Conservation (phyloP, 768 basidiomycete species). For the Boletus subcaerulescens region DNA sequence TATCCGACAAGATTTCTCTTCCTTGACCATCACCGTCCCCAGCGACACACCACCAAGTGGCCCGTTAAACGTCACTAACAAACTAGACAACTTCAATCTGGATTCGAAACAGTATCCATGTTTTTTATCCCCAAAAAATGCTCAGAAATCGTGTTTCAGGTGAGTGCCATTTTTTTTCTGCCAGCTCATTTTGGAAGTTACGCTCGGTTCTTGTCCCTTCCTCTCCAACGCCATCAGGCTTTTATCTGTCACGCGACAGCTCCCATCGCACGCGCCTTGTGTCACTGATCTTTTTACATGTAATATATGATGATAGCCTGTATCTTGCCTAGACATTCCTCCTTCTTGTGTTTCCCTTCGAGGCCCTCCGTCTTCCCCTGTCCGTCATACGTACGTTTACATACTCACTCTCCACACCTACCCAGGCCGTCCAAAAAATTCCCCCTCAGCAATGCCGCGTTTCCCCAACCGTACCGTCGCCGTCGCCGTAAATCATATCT, state of each 20-base stretch:
- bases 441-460: conserved; percentile 63
- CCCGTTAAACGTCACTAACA: conserved; percentile 13
- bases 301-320: conserved; percentile 33
- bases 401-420: conserved; percentile 17
- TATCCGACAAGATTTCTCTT: conserved; percentile 19
- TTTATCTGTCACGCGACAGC: conserved; percentile 37
- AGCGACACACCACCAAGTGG: conserved; percentile 30
- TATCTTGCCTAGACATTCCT: conserved; percentile 5
- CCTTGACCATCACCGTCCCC: conserved; percentile 32
- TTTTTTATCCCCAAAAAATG: conserved; percentile 36
- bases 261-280: conserved; percentile 28
- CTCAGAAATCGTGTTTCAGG: conserved; percentile 36
- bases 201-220: conserved; percentile 15
- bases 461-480: conserved; percentile 67
- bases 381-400: conserved; percentile 22
- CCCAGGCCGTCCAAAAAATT: conserved; percentile 45
- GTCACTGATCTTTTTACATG: conserved; percentile 38
- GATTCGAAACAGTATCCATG: conserved; percentile 34
- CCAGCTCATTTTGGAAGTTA: conserved; percentile 24
- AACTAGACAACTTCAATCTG: conserved; percentile 32
- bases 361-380: conserved; percentile 19
- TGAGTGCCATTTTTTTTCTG: conserved; percentile 23
- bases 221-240: conserved; percentile 25
- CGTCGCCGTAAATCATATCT: conserved; percentile 37
- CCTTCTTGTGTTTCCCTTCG: conserved; percentile 25